Evolutionary conservation across 129 eudicot genomes (phyloP).

Genomic region (Gnaphalium uliginosum): DNA sequence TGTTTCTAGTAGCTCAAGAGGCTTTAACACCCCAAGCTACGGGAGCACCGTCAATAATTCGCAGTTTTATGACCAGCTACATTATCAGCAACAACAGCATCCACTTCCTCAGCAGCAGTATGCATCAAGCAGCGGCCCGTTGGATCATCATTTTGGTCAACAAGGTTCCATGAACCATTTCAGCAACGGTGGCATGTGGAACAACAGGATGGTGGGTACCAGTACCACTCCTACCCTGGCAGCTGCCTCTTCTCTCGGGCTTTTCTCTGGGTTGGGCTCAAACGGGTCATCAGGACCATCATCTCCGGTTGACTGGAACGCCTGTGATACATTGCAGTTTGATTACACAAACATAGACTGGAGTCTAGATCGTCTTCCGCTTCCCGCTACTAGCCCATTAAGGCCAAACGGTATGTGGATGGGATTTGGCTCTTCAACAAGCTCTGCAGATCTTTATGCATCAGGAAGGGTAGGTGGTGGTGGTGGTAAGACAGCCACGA

Average conservation of each 20-base stretch:
- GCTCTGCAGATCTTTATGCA: slow-evolving; percentile 15
- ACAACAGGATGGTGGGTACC: slow-evolving; percentile 32
- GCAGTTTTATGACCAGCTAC: slow-evolving; percentile 50
- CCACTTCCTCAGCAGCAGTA: slow-evolving; percentile 37
- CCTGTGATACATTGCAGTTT: slow-evolving; percentile 52
- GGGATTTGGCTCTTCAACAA: slow-evolving; percentile 39
- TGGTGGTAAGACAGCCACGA: slow-evolving; percentile 44
- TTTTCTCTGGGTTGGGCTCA: slow-evolving; percentile 69
- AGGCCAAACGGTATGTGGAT: slow-evolving; percentile 53
- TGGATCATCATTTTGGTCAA: slow-evolving; percentile 42
- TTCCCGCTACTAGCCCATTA: slow-evolving; percentile 32
- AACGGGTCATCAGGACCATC: slow-evolving; percentile 65
- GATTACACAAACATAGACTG: slow-evolving; percentile 88
- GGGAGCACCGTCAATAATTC: slow-evolving; percentile 30
- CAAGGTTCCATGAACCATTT: slow-evolving; percentile 33
- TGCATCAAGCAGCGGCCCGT: slow-evolving; percentile 49
- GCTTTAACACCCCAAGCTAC: slow-evolving; percentile 42
- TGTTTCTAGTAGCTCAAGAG: slow-evolving; percentile 52
- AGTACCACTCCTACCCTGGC: slow-evolving; percentile 68
- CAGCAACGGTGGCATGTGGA: slow-evolving; percentile 54
- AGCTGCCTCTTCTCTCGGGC: slow-evolving; percentile 81
- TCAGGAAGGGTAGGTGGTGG: slow-evolving; percentile 18
- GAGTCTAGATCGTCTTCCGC: slow-evolving; percentile 64
- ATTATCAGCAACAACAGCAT: slow-evolving; percentile 46
- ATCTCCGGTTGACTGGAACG: slow-evolving; percentile 80